Evolutionary conservation across 257 asterid species (phyloP).

Genomic region (Fraxinus americana): DNA sequence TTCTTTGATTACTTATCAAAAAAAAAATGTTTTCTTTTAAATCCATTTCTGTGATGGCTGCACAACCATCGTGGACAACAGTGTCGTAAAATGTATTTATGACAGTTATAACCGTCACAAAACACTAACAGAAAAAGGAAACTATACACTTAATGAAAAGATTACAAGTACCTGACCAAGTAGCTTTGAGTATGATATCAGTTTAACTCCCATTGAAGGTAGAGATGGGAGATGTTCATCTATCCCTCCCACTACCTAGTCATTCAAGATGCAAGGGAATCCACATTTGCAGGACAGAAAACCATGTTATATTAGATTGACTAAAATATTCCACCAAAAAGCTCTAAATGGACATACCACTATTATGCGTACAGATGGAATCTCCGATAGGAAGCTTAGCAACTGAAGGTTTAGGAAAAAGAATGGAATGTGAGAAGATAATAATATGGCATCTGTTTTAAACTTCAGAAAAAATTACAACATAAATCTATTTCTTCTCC

Average conservation of each 20-base stretch:
- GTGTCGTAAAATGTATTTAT: not conserved
- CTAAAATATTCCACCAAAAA: constrained; percentile 5
- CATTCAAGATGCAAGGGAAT: constrained; percentile 22
- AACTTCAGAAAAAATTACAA: not conserved
- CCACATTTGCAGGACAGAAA: constrained; percentile 18
- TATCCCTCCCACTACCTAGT: constrained; percentile 87
- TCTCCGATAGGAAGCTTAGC: constrained; percentile 81
- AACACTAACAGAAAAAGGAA: constrained; percentile 8
- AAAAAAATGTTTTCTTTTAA: too few relatives aligned
- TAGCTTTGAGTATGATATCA: constrained; percentile 69
- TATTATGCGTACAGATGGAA: constrained; percentile 72
- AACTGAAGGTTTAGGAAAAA: constrained; percentile 50
- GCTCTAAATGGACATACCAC: constrained; percentile 64
- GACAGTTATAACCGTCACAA: not conserved
- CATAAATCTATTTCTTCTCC: constrained; percentile 14
- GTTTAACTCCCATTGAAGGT: constrained; percentile 75
- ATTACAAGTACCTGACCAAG: constrained; percentile 65
- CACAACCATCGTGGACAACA: not conserved
- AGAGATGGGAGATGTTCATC: constrained; percentile 93
- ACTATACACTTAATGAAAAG: not conserved
- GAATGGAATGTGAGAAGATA: constrained; percentile 22
- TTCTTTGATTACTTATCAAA: too few relatives aligned
- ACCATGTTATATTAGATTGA: constrained; percentile 13
- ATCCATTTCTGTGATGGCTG: not conserved
- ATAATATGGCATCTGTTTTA: constrained; percentile 4